phyloP scores from a whole-genome alignment of 2,329 filamentous ascomycete genomes.

The Coniochaeta sp. region DNA sequence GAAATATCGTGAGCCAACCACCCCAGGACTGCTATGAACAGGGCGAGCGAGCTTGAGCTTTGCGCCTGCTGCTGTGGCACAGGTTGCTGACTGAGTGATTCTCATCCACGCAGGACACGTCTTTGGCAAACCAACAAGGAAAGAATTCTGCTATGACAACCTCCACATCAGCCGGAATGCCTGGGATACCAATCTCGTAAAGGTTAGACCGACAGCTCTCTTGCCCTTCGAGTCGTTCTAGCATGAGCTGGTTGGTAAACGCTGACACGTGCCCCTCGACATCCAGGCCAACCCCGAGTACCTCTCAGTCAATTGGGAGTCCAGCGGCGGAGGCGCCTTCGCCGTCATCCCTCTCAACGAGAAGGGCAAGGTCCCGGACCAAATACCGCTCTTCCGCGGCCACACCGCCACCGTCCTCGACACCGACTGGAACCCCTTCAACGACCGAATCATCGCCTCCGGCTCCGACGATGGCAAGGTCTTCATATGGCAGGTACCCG shows the following conservation, averaged over 20 bases:
- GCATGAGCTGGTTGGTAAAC: neutral
- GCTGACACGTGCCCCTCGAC: constrained; percentile 9
- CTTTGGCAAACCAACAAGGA: constrained; percentile 90
- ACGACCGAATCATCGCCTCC: constrained; percentile 86
- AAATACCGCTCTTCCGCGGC: constrained; percentile 89
- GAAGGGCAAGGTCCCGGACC: constrained; percentile 83
- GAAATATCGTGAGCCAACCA: constrained; percentile 53
- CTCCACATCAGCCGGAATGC: constrained; percentile 95
- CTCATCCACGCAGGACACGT: constrained; percentile 67
- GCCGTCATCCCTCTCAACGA: constrained; percentile 89
- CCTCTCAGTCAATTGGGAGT: constrained; percentile 96
- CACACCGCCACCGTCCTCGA: constrained; percentile 94
- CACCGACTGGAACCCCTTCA: constrained; percentile 98
- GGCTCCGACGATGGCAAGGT: constrained; percentile 96
- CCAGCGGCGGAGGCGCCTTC: constrained; percentile 91
- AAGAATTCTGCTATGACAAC: constrained; percentile 99
- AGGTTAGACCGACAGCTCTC: constrained; percentile 49
- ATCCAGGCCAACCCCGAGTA: constrained; percentile 87
- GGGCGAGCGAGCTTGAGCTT: neutral
- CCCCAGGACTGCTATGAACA: neutral
- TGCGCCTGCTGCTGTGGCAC: neutral
- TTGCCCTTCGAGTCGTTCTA: neutral
- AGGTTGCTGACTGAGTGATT: constrained; percentile 15
- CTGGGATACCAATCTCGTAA: constrained; percentile 98
- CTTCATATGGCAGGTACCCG: constrained; percentile 91